These are phyloP conservation scores for Chaetoceros muelleri DNA, from an alignment of 108 stramenopile species.

Conservation along the genomic window DNA sequence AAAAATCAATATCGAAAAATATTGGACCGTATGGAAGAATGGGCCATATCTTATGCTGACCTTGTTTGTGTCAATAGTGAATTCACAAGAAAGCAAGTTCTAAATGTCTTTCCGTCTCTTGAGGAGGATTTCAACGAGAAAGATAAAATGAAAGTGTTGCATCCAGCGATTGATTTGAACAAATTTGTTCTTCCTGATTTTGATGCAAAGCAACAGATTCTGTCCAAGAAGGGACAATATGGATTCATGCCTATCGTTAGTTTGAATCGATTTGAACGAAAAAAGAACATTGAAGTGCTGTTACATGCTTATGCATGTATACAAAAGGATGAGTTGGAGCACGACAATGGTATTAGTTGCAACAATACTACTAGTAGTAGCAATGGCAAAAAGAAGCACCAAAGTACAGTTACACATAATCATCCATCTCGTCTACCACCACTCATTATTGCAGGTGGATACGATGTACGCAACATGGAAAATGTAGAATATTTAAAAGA, in stretches of 20 bases:
- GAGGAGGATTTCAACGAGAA: conserved; percentile 1
- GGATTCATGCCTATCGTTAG: conserved; percentile 43
- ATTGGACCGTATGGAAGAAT: conserved; percentile 70
- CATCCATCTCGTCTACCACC: too few species aligned
- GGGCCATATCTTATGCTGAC: conserved; percentile 72
- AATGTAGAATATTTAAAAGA: conserved; percentile 89
- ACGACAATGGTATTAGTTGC: neutral
- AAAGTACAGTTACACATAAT: too few species aligned
- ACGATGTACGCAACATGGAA: conserved; percentile 87
- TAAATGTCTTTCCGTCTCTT: conserved; percentile 55
- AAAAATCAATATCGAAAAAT: conserved; percentile 42
- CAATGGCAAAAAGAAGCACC: conserved; percentile 1
- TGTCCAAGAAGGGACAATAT: neutral
- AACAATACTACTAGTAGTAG: conserved; percentile 10
- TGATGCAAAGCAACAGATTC: neutral
- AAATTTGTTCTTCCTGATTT: conserved; percentile 4
- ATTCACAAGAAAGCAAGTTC: conserved; percentile 79
- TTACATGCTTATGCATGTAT: conserved; percentile 44
- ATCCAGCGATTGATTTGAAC: conserved; percentile 69
- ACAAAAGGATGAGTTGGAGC: neutral
- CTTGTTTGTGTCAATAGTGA: conserved; percentile 86
- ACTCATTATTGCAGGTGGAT: conserved; percentile 92
- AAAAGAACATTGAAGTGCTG: conserved; percentile 87
- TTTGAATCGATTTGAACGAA: conserved; percentile 95
- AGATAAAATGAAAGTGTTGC: conserved; percentile 42